phyloP scores from a whole-genome alignment of 306 rosid genomes.

The Cicer arietinum region DNA sequence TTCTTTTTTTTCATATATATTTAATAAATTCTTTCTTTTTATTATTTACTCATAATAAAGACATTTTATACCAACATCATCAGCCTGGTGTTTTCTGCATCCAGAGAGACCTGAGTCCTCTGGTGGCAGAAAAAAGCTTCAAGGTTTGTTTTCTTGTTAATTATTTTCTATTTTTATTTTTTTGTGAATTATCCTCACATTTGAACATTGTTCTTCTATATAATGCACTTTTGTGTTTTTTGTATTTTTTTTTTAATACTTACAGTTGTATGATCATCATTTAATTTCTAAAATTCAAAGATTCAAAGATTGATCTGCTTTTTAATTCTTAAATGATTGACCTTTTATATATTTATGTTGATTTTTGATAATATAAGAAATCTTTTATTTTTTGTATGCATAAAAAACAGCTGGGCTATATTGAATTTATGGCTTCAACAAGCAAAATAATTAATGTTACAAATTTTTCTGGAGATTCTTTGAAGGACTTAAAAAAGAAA shows the following conservation, averaged over 20 bases:
- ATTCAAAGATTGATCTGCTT: conserved; percentile 4
- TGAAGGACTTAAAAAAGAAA: conserved; percentile 15
- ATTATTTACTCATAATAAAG: not conserved
- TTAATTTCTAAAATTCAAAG: conserved; percentile 1
- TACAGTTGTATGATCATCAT: not conserved
- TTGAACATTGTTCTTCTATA: not conserved
- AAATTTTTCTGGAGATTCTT: conserved; percentile 8
- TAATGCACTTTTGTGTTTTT: not conserved
- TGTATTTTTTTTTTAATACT: not conserved
- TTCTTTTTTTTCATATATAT: conserved; percentile 14
- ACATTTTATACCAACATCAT: conserved; percentile 6
- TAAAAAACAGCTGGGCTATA: conserved; percentile 1
- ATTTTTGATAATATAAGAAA: conserved; percentile 23
- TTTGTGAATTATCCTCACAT: not conserved
- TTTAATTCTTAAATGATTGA: not conserved
- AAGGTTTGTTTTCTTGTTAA: not conserved
- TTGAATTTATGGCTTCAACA: conserved; percentile 33
- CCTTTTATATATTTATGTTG: conserved; percentile 10
- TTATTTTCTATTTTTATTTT: not conserved
- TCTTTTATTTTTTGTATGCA: not conserved
- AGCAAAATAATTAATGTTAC: not conserved
- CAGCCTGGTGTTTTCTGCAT: not conserved
- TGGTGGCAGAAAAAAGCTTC: not conserved
- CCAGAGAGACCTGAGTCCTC: conserved; percentile 7
- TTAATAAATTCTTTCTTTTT: no score